Conservation (phyloP, 108 stramenopile genomes). For the Asterionellopsis glacialis region DNA sequence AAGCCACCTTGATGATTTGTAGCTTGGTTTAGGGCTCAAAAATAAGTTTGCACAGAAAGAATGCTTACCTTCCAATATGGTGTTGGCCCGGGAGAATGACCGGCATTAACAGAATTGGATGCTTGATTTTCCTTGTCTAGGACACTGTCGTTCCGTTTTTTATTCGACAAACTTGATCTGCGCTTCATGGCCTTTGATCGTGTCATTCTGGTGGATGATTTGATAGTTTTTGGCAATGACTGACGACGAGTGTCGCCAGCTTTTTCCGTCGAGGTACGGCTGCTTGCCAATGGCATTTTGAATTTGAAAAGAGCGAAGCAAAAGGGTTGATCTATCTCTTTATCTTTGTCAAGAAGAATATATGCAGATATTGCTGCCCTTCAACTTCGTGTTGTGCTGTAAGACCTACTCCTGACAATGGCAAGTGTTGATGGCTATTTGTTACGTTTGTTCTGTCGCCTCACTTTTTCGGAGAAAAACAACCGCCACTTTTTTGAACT, state of each 20-base stretch:
- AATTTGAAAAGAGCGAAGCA: not conserved
- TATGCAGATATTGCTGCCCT: too few relatives aligned
- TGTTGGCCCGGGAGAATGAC: conserved; percentile 28
- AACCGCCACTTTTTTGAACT: too few relatives aligned
- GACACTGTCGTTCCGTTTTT: not conserved
- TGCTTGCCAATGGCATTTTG: conserved; percentile 7
- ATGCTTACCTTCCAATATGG: conserved; percentile 57
- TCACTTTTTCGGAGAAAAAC: too few relatives aligned
- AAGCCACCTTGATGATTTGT: too few relatives aligned
- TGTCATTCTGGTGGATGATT: conserved; percentile 3
- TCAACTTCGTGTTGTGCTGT: not conserved
- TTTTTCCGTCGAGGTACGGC: not conserved
- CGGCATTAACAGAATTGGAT: not conserved
- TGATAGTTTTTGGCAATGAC: conserved; percentile 8
- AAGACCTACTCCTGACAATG: not conserved
- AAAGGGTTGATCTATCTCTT: not conserved
- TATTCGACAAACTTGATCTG: not conserved
- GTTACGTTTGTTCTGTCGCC: too few relatives aligned
- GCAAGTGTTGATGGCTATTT: too few relatives aligned
- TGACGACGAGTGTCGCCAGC: not conserved
- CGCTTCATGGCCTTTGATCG: conserved; percentile 4
- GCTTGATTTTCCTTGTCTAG: not conserved
- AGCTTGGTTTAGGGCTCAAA: too few relatives aligned
- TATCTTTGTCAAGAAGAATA: too few relatives aligned
- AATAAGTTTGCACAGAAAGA: too few relatives aligned